Base-by-base conservation (phyloP, 441 rosid species). In the Cnidoscolus chayamansa region DNA sequence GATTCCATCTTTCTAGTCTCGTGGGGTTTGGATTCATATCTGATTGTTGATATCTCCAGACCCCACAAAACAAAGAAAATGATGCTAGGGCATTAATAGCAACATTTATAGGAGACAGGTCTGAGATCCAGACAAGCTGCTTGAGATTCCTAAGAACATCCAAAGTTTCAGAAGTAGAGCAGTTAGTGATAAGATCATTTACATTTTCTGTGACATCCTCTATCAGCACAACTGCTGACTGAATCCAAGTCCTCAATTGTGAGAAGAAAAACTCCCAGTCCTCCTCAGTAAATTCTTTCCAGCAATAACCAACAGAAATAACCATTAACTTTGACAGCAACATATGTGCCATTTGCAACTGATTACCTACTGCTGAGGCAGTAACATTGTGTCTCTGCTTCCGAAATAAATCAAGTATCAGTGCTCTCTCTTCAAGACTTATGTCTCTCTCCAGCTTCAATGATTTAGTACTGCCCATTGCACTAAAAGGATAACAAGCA, bases 201-300 rank as follows among this genome's bases (percentile, higher is more conserved):
- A 90, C 88, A 79, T 78, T 90, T 84, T 93, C 99, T 64, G 93
- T 80, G 68, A 84, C 82, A 76, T 95, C 97, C 84, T 95, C 99
- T 92, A 90, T 86, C 70, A 86, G 80, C 73, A 95, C 92, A 76
- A 95, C 98, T 31, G 88, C 92, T 66, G 96, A 88, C 81, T 95
- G 97, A 81, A 91, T 88, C 92, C 88, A 91, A 80, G 86, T 72
- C 82, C 84, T 92, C 75, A 84, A 72, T 56, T 84, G 85, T 59
- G 80, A 85, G 62, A 90, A 87, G 73, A 89, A 83, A 72, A 92
- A 93, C 32, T 86, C 89, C 97, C 99, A 95, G 78, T 95, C 99
- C 68, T 87, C 96, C 77, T 86, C 92, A 40, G 73, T 70, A 80
- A 95, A 91, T 54, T 93, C 95, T 67, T 84, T 77, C 83, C 96